Conservation (phyloP, 2,329 filamentous ascomycete species). For the Trichoderma polysporum region DNA sequence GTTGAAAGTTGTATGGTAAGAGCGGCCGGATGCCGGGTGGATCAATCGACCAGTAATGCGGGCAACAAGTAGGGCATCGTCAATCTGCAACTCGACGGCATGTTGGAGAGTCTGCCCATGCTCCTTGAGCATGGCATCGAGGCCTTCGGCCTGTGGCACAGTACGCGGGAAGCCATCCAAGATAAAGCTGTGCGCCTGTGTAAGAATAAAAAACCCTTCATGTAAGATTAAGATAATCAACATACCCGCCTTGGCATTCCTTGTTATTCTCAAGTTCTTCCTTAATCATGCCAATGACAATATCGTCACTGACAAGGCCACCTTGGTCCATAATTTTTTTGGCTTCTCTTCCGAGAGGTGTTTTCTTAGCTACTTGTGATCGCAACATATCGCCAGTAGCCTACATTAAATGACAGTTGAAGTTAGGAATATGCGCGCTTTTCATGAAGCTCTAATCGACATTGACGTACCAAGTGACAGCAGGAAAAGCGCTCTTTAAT, state of each 20-base stretch:
- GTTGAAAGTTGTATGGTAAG: conserved; percentile 99
- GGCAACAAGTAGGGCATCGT: conserved; percentile 88
- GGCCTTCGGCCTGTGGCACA: conserved; percentile 88
- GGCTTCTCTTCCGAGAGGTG: conserved; percentile 85
- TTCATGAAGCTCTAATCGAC: not conserved
- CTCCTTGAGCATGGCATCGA: conserved; percentile 83
- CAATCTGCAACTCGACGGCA: conserved; percentile 94
- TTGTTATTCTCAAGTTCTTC: conserved; percentile 89
- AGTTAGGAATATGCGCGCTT: not conserved
- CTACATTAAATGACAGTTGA: conserved; percentile 47
- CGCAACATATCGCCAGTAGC: conserved; percentile 99
- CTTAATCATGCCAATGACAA: conserved; percentile 99
- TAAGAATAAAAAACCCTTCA: conserved; percentile 23
- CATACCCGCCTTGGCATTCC: conserved; percentile 94
- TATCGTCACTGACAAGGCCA: conserved; percentile 96
- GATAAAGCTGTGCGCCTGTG: conserved; percentile 70
- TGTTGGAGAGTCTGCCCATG: conserved; percentile 87
- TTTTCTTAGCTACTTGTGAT: conserved; percentile 98
- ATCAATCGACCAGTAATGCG: conserved; percentile 95
- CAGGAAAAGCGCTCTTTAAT: conserved; percentile 98
- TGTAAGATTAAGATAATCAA: not conserved
- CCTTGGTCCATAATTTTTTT: conserved; percentile 99
- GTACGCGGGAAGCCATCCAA: conserved; percentile 98
- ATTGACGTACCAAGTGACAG: conserved; percentile 85
- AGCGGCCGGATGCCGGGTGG: conserved; percentile 92